Base-by-base conservation (phyloP, 495 filamentous ascomycete species). In the Annulohypoxylon moriforme region DNA sequence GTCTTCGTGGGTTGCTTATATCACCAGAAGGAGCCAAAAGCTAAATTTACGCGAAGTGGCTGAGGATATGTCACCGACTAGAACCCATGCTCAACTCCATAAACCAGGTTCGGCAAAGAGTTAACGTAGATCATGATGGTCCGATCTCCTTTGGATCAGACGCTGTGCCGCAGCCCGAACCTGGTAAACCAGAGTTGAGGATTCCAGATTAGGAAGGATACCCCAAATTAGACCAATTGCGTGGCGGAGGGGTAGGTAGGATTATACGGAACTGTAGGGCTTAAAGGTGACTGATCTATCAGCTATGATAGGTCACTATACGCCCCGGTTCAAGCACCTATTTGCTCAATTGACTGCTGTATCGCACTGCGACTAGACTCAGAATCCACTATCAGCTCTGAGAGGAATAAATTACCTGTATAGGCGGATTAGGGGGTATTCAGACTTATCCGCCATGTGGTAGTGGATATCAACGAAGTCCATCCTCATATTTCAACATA, bases 201-300 rank as follows among this genome's bases (percentile, higher is more conserved):
- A 34, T 47, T 46, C 64, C 55, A 11, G 31, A 59, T 59, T 50
- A 59, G 64, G 64, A 67, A 67, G 64, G 53, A 67, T 44, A 42
- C 36, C 42, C 38, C 8, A 34, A 36, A 64, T 20, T 52, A 11
- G 50, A 34, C 50, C 49, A 56, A 64, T 46, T 25, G 38, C 36
- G 25, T 29, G 29, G 50, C 27, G 34, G 50, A 33, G 18, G 11
- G 22, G 40, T 14, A 44, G 24, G 56, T 14, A 44, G 34, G n/a
- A 24, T 59, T 44, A 44, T 18, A 44, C 22, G 34, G 24, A 59
- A 16, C 20, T 53, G 27, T 40, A 53, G 33, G 25, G 25, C 50
- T 9, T 31, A 14, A 29, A 31, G 13, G 27, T 16, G 29, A 16
- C 10, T 34, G 8, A 13, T 55, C 27, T 34, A 20, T 9, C 13